Percentiles rank a stretch among this genome's conserved stretches.
Evolutionary conservation across 139 green algal genomes (phyloP).

Genomic region (Chlorella ohadii): DNA sequence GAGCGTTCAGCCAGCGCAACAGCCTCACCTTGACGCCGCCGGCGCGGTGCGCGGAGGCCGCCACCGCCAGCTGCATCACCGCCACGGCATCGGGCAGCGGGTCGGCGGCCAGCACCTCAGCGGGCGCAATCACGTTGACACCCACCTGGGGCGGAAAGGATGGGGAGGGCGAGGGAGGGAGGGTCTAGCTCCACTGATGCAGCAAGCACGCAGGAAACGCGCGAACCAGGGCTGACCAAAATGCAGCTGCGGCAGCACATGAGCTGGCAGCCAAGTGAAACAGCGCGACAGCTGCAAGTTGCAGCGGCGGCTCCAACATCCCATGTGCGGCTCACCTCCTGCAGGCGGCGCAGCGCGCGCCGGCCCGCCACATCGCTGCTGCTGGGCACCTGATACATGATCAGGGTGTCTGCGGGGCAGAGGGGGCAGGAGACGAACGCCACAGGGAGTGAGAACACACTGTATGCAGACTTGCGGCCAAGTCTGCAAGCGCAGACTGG

Average conservation of each 20-base stretch:
- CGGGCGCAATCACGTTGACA: slow-evolving; percentile 84
- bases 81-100: slow-evolving; percentile 87
- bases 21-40: slow-evolving; percentile 30
- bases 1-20: not conserved
- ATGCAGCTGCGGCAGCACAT: too few relatives aligned
- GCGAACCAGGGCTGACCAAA: too few relatives aligned
- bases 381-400: slow-evolving; percentile 78
- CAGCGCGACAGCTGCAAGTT: too few relatives aligned
- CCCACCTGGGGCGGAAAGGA: slow-evolving; percentile 64
- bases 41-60: slow-evolving; percentile 40
- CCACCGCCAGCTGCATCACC: slow-evolving; percentile 74
- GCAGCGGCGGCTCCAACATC: too few relatives aligned
- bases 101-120: slow-evolving; percentile 68
- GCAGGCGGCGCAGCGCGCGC: slow-evolving; percentile 82
- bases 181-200: too few relatives aligned
- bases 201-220: too few relatives aligned
- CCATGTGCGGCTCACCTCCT: slow-evolving; percentile 80
- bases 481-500: too few relatives aligned
- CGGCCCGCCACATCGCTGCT: slow-evolving; percentile 64
- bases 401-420: slow-evolving; percentile 75
- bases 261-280: too few relatives aligned
- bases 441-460: too few relatives aligned
- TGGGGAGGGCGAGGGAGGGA: not conserved
- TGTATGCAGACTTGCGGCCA: too few relatives aligned
- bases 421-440: not conserved